phyloP scores from a whole-genome alignment of 495 filamentous ascomycete species.

The Cercophora newfieldiana region DNA sequence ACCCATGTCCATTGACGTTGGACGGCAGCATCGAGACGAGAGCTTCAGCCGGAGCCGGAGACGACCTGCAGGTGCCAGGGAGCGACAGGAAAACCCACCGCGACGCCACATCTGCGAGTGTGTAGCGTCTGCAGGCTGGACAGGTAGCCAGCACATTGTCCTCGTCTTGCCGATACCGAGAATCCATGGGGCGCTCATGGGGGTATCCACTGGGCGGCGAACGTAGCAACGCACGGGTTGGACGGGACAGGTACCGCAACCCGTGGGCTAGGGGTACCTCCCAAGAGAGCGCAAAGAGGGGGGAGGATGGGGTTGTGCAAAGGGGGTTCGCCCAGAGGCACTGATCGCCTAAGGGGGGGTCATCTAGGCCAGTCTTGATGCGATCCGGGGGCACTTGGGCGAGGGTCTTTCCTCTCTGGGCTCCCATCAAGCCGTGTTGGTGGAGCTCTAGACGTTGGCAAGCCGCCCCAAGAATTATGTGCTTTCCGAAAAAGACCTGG shows the following conservation, averaged over 20 bases:
- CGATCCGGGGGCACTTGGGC: slow-evolving; percentile 25
- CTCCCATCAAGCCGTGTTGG: slow-evolving; percentile 22
- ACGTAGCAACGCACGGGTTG: slow-evolving; percentile 17
- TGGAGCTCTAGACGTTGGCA: slow-evolving; percentile 21
- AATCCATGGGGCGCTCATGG: neutral
- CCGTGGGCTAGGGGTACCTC: neutral
- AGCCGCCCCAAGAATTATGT: slow-evolving; percentile 17
- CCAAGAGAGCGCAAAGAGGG: neutral
- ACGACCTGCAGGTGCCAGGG: slow-evolving; percentile 17
- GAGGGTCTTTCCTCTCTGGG: slow-evolving; percentile 30
- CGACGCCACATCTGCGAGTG: slow-evolving; percentile 22
- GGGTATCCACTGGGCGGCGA: slow-evolving; percentile 4
- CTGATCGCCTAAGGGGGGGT: slow-evolving; percentile 13
- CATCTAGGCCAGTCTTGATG: slow-evolving; percentile 29
- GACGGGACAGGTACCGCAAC: slow-evolving; percentile 27
- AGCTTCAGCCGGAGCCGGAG: slow-evolving; percentile 31
- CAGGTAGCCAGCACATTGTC: slow-evolving; percentile 8
- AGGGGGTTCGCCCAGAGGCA: neutral
- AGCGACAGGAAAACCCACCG: slow-evolving; percentile 20
- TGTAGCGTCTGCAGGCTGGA: neutral
- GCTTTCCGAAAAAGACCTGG: slow-evolving; percentile 24
- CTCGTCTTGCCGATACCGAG: slow-evolving; percentile 2
- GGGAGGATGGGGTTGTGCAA: neutral
- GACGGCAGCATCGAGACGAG: slow-evolving; percentile 27
- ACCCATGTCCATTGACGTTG: slow-evolving; percentile 33